A percentile compares a stretch with the other conserved stretches of the same genome.
Evolutionary conservation across 1,284 basidiomycete genomes (phyloP).

Genomic region (Coniferiporia sulphurascens): DNA sequence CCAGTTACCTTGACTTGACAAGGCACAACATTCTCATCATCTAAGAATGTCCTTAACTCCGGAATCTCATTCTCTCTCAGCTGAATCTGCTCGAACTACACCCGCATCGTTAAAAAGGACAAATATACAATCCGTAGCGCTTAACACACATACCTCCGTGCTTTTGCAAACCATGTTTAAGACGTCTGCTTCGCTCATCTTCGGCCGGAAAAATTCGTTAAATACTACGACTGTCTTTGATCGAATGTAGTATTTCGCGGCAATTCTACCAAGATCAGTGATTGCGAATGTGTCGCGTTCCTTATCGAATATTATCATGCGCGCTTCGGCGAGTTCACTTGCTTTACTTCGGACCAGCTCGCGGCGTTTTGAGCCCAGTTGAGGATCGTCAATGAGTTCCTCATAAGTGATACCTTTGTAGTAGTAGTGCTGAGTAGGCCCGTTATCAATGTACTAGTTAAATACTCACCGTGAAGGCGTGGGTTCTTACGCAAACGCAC

Average conservation of each 20-base stretch:
- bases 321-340: constrained; percentile 61
- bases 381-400: constrained; percentile 71
- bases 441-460: neutral
- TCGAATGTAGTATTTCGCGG: constrained; percentile 94
- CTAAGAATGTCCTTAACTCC: constrained; percentile 75
- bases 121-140: neutral
- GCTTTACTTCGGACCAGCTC: constrained; percentile 74
- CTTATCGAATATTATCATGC: constrained; percentile 83
- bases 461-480: constrained; percentile 72
- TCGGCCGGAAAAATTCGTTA: constrained; percentile 75
- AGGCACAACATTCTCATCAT: constrained; percentile 48
- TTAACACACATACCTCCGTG: constrained; percentile 72
- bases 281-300: constrained; percentile 61
- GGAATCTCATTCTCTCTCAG: constrained; percentile 85
- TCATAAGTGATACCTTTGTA: constrained; percentile 72
- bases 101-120: neutral
- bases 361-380: constrained; percentile 70
- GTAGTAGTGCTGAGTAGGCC: neutral
- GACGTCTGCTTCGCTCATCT: constrained; percentile 94
- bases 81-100: constrained; percentile 91
- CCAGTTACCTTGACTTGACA: constrained; percentile 69
- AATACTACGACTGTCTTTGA: constrained; percentile 87
- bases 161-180: constrained; percentile 85
- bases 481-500: constrained; percentile 96
- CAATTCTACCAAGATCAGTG: constrained; percentile 90